phyloP scores from a whole-genome alignment of 441 rosid species.

The Codiaeum variegatum region DNA sequence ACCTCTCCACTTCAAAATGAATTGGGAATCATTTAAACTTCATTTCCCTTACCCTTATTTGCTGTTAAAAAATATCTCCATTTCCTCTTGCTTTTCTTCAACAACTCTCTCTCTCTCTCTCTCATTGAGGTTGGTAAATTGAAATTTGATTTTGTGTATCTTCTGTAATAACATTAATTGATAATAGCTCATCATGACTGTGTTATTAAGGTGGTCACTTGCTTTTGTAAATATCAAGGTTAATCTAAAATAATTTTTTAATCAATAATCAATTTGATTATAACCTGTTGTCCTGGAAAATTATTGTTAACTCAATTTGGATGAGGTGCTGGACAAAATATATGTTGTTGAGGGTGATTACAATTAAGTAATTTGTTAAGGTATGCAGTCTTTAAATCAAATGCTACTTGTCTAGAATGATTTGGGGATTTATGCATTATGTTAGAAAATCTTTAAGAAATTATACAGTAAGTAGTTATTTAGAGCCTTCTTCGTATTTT shows the following conservation, averaged over 20 bases:
- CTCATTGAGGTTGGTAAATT: constrained; percentile 60
- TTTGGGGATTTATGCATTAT: not conserved
- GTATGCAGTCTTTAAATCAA: not conserved
- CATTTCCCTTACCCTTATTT: too few species aligned
- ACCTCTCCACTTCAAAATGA: too few species aligned
- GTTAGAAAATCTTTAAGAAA: not conserved
- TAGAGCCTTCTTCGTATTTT: not conserved
- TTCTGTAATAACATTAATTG: not conserved
- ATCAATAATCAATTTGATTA: not conserved
- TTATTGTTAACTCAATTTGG: not conserved
- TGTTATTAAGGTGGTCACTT: not conserved
- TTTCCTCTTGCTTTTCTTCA: too few species aligned
- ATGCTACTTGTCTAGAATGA: not conserved
- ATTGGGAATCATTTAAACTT: too few species aligned
- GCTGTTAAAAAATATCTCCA: too few species aligned
- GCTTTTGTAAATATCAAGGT: not conserved
- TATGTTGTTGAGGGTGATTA: not conserved
- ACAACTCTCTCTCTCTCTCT: too few species aligned
- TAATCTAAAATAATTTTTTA: not conserved
- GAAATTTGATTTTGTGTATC: not conserved
- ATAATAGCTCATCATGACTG: not conserved
- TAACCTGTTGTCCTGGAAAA: too few species aligned
- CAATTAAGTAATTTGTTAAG: not conserved
- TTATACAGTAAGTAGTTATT: not conserved
- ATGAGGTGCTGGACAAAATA: not conserved